A percentile compares a stretch with the other conserved stretches of the same genome.
Conservation (phyloP, 148 eudicot species). For the Cornus suecica region DNA sequence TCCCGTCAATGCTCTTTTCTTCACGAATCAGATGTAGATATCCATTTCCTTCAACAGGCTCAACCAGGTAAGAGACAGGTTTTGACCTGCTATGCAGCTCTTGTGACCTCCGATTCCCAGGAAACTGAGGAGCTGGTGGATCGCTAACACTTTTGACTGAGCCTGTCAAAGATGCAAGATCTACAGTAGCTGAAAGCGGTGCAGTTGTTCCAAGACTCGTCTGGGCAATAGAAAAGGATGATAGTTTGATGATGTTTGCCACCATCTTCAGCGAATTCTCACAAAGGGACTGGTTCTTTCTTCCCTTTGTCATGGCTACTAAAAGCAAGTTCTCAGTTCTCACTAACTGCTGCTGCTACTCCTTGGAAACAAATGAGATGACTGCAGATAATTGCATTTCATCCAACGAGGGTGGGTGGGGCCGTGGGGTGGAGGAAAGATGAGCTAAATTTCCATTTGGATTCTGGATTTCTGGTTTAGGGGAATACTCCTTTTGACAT, state of each 20-base stretch:
- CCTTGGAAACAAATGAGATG: not conserved
- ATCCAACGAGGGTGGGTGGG: not conserved
- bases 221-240: conserved; percentile 25
- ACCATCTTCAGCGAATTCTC: conserved; percentile 31
- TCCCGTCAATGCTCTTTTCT: conserved; percentile 17
- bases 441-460: not conserved
- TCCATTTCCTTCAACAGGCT: conserved; percentile 9
- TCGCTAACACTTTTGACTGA: not conserved
- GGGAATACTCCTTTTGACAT: not conserved
- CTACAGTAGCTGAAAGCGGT: conserved; percentile 6
- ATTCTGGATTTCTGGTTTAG: not conserved
- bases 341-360: not conserved
- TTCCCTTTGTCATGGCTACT: conserved; percentile 25
- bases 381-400: conserved; percentile 4
- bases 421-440: not conserved
- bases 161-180: not conserved
- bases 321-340: too few species aligned
- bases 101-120: conserved; percentile 13
- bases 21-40: not conserved
- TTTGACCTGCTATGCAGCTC: conserved; percentile 18
- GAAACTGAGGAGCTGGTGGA: conserved; percentile 1
- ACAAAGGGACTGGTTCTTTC: conserved; percentile 21
- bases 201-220: conserved; percentile 15
- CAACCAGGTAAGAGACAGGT: conserved; percentile 16
- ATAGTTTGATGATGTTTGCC: conserved; percentile 19